Base-by-base conservation (phyloP, 2,329 filamentous ascomycete genomes). In the Aspergillus phoenicis region DNA sequence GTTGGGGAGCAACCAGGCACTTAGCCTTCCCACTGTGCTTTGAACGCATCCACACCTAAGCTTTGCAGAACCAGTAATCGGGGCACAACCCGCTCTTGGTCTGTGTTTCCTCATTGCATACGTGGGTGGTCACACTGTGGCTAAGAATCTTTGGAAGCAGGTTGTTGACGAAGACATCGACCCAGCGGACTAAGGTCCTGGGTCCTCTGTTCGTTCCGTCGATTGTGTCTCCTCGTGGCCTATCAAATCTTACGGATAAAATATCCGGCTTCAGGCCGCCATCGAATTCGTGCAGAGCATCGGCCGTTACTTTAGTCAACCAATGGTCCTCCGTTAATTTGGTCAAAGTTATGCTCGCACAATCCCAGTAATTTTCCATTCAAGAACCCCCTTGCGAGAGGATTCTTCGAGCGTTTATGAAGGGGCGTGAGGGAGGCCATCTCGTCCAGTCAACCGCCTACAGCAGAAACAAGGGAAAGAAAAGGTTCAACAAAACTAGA, bases 201-300 rank as follows among this genome's bases (percentile, higher is more conserved):
- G 51, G 22, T 30, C 33, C 39, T 57, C 55, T 47, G 4, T 10
- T 45, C 13, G 48, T 52, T 45, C 53, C 28, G 26, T 26, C 22
- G 47, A 24, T 17, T 45, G 17, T n/a, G 22, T 26, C 52, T 13
- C 24, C 6, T 20, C 26, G 36, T n/a, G 59, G 49, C 59, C 63
- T 58, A 61, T 63, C 57, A 61, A 56, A n/a, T 17, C 1, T 2
- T 0, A 5, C 57, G 64, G 62, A 57, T 52, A 58, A n/a, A 11
- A 41, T 57, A 58, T 63, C 63, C 64, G 61, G 38, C 0, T 1
- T 7, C 20, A 55, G 6, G 13, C 24, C 39, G 57, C 47, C 30
- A 61, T 62, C 7, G 57, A 63, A 66, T 62, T 62, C 62, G 60
- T 53, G 41, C 52, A 47, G 26, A 52, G 24, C 56, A 13, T 51